Percentiles rank a stretch among this genome's conserved stretches.
Conservation (phyloP, 2,329 filamentous ascomycete genomes). For the Pyrenochaeta sp. region DNA sequence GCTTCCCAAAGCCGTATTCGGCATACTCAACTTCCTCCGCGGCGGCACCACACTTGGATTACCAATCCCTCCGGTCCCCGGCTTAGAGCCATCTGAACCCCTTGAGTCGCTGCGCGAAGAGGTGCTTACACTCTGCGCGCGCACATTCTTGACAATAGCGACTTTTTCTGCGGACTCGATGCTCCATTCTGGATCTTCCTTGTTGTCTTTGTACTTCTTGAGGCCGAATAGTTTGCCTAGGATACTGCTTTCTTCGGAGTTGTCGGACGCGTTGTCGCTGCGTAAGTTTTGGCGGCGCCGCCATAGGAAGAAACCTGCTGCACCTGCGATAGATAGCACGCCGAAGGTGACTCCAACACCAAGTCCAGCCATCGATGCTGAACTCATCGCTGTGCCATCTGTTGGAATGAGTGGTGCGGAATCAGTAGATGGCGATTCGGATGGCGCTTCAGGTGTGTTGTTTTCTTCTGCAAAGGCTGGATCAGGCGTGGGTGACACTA, state of each 20-base stretch:
- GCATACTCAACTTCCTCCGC: constrained; percentile 1
- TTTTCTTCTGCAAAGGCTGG: neutral
- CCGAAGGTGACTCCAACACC: constrained; percentile 28
- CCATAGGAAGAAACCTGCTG: constrained; percentile 23
- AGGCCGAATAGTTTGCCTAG: constrained; percentile 11
- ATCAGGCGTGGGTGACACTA: constrained; percentile 6
- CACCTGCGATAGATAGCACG: constrained; percentile 13
- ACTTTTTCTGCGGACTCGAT: constrained; percentile 31
- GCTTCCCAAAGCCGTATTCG: constrained; percentile 1
- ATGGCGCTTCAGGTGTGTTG: neutral
- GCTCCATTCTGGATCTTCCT: constrained; percentile 25
- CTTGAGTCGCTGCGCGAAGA: constrained; percentile 7
- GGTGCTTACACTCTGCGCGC: constrained; percentile 17
- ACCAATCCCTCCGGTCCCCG: neutral
- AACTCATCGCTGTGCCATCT: neutral
- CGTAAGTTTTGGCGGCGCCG: constrained; percentile 17
- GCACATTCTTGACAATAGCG: constrained; percentile 19
- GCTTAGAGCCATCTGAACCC: neutral
- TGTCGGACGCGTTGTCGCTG: neutral
- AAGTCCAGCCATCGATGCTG: constrained; percentile 18
- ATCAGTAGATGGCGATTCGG: neutral
- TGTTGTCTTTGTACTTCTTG: constrained; percentile 1
- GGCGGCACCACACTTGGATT: neutral
- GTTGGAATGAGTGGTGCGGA: neutral
- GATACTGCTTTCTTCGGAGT: neutral